phyloP scores from a whole-genome alignment of 1,284 basidiomycete species.

The Apiotrichum gamsii region DNA sequence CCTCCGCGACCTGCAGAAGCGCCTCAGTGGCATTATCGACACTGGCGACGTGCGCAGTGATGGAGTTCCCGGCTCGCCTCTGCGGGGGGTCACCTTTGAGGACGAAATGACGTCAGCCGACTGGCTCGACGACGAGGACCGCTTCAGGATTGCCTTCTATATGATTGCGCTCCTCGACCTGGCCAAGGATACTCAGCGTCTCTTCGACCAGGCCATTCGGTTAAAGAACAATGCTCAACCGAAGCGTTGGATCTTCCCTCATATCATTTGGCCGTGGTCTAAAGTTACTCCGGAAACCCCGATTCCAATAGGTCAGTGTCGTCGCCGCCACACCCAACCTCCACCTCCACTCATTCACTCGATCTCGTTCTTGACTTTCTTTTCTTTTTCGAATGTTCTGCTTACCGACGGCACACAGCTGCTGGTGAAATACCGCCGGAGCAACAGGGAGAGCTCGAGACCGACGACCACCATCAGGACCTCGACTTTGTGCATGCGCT shows the following conservation, averaged over 20 bases:
- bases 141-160: slow-evolving; percentile 42
- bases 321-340: no score
- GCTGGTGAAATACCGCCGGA: slow-evolving; percentile 4
- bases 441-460: not conserved
- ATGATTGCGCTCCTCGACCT: slow-evolving; percentile 42
- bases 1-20: slow-evolving; percentile 7
- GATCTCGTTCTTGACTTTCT: no score
- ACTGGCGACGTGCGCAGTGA: not conserved
- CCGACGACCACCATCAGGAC: slow-evolving; percentile 8
- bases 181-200: slow-evolving; percentile 26
- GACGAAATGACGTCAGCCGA: slow-evolving; percentile 14
- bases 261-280: slow-evolving; percentile 16
- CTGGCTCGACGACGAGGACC: slow-evolving; percentile 32
- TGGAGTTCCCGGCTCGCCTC: no score
- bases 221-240: not conserved
- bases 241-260: slow-evolving; percentile 15
- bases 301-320: not conserved
- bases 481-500: slow-evolving; percentile 19
- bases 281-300: not conserved
- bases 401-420: slow-evolving; percentile 1
- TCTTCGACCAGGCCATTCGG: slow-evolving; percentile 14
- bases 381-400: no score
- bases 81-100: slow-evolving; percentile 12
- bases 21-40: slow-evolving; percentile 17
- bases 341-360: no score